phyloP scores from a whole-genome alignment of 345 rosid species.

The Jatropha curcas region DNA sequence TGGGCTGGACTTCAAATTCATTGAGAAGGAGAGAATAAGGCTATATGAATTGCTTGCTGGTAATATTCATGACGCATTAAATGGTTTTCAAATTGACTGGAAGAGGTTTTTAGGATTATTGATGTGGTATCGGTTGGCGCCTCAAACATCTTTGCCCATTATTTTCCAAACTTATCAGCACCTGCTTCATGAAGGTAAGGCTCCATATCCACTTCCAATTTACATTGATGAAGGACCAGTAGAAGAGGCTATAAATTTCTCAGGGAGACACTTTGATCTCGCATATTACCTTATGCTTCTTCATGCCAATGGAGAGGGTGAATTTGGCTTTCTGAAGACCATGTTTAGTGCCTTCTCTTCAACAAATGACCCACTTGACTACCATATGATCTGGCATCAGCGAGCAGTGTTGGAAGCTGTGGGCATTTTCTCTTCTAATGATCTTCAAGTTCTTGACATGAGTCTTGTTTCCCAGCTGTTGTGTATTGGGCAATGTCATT shows the following conservation, averaged over 20 bases:
- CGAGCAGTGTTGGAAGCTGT: conserved; percentile 74
- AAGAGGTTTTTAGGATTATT: conserved; percentile 91
- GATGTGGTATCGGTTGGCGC: conserved; percentile 89
- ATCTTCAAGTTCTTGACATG: conserved; percentile 92
- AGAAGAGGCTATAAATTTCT: conserved; percentile 40
- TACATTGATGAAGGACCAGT: conserved; percentile 86
- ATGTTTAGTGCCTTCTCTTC: conserved; percentile 93
- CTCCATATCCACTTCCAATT: conserved; percentile 79
- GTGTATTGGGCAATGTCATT: conserved; percentile 75
- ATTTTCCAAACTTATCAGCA: conserved; percentile 71
- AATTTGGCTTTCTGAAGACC: conserved; percentile 58
- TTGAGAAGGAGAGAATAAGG: conserved; percentile 74
- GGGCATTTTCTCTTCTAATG: conserved; percentile 73
- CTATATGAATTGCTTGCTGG: conserved; percentile 94
- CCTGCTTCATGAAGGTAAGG: conserved; percentile 65
- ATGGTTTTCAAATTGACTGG: conserved; percentile 75
- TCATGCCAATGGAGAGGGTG: conserved; percentile 65
- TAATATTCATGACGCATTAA: conserved; percentile 64
- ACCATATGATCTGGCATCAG: conserved; percentile 99
- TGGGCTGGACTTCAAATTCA: conserved; percentile 87
- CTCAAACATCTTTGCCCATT: conserved; percentile 60
- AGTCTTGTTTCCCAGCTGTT: conserved; percentile 85
- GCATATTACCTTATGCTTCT: conserved; percentile 96
- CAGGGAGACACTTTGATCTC: conserved; percentile 63
- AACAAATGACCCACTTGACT: conserved; percentile 91